Base-by-base conservation (phyloP, 2,329 filamentous ascomycete species). In the Blastomyces parvus region DNA sequence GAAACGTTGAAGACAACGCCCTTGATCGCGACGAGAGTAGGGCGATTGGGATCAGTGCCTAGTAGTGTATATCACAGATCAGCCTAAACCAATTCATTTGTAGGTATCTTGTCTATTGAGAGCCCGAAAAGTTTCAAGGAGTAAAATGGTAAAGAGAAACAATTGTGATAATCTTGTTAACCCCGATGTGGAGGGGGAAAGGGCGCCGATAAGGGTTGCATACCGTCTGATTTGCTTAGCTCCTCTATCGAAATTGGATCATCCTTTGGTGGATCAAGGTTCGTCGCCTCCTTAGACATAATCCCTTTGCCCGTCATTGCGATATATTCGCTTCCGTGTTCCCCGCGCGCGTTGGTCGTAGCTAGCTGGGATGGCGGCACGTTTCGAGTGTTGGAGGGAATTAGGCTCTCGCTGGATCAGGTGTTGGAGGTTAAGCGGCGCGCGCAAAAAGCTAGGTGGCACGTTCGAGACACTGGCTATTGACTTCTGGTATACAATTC, bases 1-100 rank as follows among this genome's bases (percentile, higher is more conserved):
- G 86, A 91, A 65, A 99, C 94, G 73, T 99, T 93, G 73, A 97
- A 99, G 61, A 99, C 88, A 65, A 88, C 90, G 69, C 94, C 93
- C 88, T 96, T 85, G 71, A 88, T 86, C 19, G 83, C 83, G 44
- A 87, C 82, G 66, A 83, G 80, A 5, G 81, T 86, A 14, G 84
- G 83, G 64, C 66, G 64, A 58, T 55, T 65, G 4, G 66, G 62
- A 59, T 68, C 66, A 52, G 60, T 48, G 33, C 66, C 66, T 67
- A 59, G 38, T n/a, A 27, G 48, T n/a, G 8, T 59, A 36, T 65
- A 63, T 58, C 60, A 48, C 36, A 57, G 58, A 6, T 59, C 22
- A 30, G 8, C 59, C 42, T 44, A 14, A 14, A 60, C 44, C 30
- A 42, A 42, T 38, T 44, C 40, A 30, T 25, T 30, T 48, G 53